Conservation (phyloP, 352 stramenopile genomes). For the Phytopythium helicoides region DNA sequence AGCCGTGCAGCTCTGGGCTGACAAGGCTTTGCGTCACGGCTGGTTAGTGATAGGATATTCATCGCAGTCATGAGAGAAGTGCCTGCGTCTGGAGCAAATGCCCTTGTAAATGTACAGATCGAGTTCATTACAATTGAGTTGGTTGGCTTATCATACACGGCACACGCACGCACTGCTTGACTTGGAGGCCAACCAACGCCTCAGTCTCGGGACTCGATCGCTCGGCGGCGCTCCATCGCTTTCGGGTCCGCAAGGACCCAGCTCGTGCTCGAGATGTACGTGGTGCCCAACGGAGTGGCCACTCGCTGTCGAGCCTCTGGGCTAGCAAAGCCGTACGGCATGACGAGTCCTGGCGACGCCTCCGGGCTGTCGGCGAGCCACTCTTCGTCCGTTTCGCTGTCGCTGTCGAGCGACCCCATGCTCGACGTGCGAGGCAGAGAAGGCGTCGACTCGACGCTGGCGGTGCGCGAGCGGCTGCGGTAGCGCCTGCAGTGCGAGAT, state of each 20-base stretch:
- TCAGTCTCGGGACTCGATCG: constrained; percentile 15
- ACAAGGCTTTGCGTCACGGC: too few species aligned
- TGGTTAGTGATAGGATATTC: too few species aligned
- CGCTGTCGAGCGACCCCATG: constrained; percentile 5
- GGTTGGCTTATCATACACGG: too few species aligned
- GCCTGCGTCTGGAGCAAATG: too few species aligned
- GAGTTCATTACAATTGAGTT: too few species aligned
- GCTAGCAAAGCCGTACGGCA: constrained; percentile 33
- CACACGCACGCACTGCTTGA: too few species aligned
- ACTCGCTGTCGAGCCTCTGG: constrained; percentile 13
- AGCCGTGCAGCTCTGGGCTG: background rate
- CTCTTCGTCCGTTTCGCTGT: constrained; percentile 24
- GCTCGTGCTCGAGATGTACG: background rate
- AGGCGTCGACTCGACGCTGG: constrained; percentile 33
- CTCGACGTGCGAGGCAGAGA: constrained; percentile 4
- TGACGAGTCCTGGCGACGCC: constrained; percentile 36
- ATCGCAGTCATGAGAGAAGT: too few species aligned
- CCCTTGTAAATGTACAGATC: too few species aligned
- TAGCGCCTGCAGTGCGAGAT: constrained; percentile 54
- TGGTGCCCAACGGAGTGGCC: background rate
- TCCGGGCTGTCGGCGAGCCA: constrained; percentile 31
- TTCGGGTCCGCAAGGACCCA: constrained; percentile 14
- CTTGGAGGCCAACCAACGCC: too few species aligned
- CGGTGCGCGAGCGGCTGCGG: constrained; percentile 48
- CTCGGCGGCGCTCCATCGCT: constrained; percentile 41